Base-by-base conservation (phyloP, 192 early-diverging fungal species). In the Coemansia sp. region DNA sequence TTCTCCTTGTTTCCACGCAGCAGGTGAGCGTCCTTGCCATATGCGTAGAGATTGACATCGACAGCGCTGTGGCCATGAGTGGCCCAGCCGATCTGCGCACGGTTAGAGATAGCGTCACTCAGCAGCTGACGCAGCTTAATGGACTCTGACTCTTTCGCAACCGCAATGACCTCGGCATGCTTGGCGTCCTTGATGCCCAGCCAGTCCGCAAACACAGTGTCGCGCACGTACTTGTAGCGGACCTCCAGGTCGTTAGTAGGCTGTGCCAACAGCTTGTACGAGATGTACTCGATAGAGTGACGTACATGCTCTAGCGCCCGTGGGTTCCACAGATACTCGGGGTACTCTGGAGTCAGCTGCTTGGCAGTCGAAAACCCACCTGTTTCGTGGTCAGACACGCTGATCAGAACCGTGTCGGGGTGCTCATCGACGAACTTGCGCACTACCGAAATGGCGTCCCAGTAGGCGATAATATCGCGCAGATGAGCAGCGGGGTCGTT, bases 371-470 rank as follows among this genome's bases (percentile, higher is more conserved):
- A 88, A 23, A 98, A 86, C 3, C 98, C 98, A 43, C 98, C 98
- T 0, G 98, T 99, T 81, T 99, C 98, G 78, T 99, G 98, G 80
- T 99, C 98, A 23, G 88, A 89, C 23, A 89, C 87, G 49, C 94
- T 96, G 40, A 99, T 93, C 88, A 99, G 84, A 40, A 97, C 84
- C 0, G 95, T 96, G 67, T 89, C 91, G 3, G 93, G 90, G 76
- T 97, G 86, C 8, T 76, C 65, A 43, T 92, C 86, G 26, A 98
- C 89, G 76, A 85, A 99, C n/a, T 87, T 70, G 61, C 88, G 91
- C 39, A 94, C 92, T 26, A 86, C 77, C 2, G 71, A 63, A 17
- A 98, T 72, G 0, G 92, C 88, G 11, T 92, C 78, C 76, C 98
- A 89, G 81, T 97, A 99, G 3, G 89, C 93, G 10, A 95, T 73